Evolutionary conservation across 179 eudicot species (phyloP).

Genomic region (Beta macrorhiza): DNA sequence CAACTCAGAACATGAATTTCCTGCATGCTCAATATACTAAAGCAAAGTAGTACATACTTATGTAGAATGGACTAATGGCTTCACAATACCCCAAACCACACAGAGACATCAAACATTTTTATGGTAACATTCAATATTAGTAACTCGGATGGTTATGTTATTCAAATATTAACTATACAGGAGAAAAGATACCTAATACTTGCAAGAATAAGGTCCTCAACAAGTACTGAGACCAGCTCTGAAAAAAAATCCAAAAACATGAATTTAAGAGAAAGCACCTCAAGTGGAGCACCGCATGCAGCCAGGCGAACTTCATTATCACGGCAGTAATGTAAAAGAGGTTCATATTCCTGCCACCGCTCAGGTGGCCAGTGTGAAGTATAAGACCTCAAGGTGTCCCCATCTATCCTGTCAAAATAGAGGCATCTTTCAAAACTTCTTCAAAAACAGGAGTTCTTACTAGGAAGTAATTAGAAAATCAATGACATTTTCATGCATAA

Average conservation of each 20-base stretch:
- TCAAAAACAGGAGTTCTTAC: conserved; percentile 5
- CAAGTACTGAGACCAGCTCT: neutral
- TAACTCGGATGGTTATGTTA: neutral
- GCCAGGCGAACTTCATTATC: conserved; percentile 70
- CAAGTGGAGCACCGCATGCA: conserved; percentile 92
- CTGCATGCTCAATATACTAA: neutral
- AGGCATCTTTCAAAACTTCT: conserved; percentile 26
- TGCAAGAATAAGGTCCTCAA: conserved; percentile 3
- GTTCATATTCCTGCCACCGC: conserved; percentile 90
- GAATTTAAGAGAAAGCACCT: conserved; percentile 48
- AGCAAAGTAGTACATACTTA: neutral
- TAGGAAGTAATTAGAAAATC: neutral
- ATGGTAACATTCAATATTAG: neutral
- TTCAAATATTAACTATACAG: neutral
- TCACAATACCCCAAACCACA: neutral
- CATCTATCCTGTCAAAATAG: conserved; percentile 66
- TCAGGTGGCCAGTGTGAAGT: conserved; percentile 83
- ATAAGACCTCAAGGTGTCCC: conserved; percentile 61
- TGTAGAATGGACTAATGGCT: conserved; percentile 5
- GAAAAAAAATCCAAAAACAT: neutral
- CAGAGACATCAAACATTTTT: neutral
- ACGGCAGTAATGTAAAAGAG: conserved; percentile 74
- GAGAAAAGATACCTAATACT: neutral
- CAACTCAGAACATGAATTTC: neutral
- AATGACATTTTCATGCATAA: neutral